phyloP scores from a whole-genome alignment of 2,329 filamentous ascomycete species.

The Didymellaceae sp. region DNA sequence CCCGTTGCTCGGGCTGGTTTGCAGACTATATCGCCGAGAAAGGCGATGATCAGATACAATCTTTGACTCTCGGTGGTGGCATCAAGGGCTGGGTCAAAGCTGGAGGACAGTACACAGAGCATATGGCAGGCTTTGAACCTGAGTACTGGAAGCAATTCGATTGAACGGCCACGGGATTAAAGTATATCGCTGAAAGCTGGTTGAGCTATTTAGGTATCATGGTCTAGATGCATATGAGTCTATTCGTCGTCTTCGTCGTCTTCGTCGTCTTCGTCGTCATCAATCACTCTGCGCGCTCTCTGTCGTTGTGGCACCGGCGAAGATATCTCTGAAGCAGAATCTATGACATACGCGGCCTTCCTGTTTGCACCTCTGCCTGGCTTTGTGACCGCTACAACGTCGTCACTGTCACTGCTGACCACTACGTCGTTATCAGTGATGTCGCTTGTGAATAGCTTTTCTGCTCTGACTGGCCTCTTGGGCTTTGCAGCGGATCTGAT shows the following conservation, averaged over 20 bases:
- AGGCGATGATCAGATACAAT: constrained; percentile 49
- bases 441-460: constrained; percentile 48
- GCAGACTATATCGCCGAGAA: constrained; percentile 44
- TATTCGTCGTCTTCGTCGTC: too few relatives aligned
- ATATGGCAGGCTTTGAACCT: constrained; percentile 51
- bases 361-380: constrained; percentile 18
- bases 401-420: constrained; percentile 46
- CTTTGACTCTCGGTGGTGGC: constrained; percentile 52
- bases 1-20: constrained; percentile 47
- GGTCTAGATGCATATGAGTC: neutral
- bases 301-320: constrained; percentile 31
- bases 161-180: neutral
- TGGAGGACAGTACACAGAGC: constrained; percentile 46
- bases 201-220: neutral
- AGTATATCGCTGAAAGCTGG: neutral
- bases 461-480: constrained; percentile 28
- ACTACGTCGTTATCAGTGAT: constrained; percentile 41
- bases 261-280: constrained; percentile 44
- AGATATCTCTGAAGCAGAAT: constrained; percentile 34
- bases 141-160: constrained; percentile 52
- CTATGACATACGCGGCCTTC: constrained; percentile 26
- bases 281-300: constrained; percentile 38
- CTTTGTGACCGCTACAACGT: constrained; percentile 27
- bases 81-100: constrained; percentile 56
- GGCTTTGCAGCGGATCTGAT: constrained; percentile 29